Evolutionary conservation across 2,329 filamentous ascomycete genomes (phyloP), one percentile per base, ranked within the genome.

Genomic region (Akanthomyces dipterigenus): DNA sequence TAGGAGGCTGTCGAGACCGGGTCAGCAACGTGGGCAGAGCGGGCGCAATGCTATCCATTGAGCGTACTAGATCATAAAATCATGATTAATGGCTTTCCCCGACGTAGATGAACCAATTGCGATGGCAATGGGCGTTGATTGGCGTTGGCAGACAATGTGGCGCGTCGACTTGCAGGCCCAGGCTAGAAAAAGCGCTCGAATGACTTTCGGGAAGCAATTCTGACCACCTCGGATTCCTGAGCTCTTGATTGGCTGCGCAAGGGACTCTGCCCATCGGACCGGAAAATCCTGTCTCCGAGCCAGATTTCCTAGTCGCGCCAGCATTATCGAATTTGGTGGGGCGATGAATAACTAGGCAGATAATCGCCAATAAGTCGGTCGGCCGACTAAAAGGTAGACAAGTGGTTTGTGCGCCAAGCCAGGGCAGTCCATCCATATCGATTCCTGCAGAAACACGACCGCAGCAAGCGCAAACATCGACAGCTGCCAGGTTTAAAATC

Each of bases 51-150:
- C 36, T 18, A 28, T 36, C 31, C 36, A 56, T 61, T 63, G 46
- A 43, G 50, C 67, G 64, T 62, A 69, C 67, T 62, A 60, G 31
- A 65, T 59, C 45, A 61, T 38, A 38, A 54, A 61, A 63, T 53
- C 67, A 69, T 69, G 60, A 62, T 64, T 61, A 58, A 26, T 16
- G 38, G 18, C 34, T 36, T 56, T 48, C 49, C 53, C 42, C 49
- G 43, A 40, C 36, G 45, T 34, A 18, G 26, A 18, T 24, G 34
- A 31, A 20, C 11, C 31, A 45, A 59, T 59, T 59, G 46, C 26
- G 46, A 22, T 24, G 12, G n/a, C 38, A 36, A 28, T 9, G 14
- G 26, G n/a, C 26, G 26, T 20, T 42, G 22, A 12, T 22, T 48
- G 34, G 31, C 11, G 36, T 43, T 28, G 1, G 34, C 46, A n/a